A percentile compares a stretch with the other conserved stretches of the same genome.
These are phyloP conservation scores for Aspergillus pseudoterreus DNA, from an alignment of 2,329 filamentous ascomycete species.

Conservation along the genomic window DNA sequence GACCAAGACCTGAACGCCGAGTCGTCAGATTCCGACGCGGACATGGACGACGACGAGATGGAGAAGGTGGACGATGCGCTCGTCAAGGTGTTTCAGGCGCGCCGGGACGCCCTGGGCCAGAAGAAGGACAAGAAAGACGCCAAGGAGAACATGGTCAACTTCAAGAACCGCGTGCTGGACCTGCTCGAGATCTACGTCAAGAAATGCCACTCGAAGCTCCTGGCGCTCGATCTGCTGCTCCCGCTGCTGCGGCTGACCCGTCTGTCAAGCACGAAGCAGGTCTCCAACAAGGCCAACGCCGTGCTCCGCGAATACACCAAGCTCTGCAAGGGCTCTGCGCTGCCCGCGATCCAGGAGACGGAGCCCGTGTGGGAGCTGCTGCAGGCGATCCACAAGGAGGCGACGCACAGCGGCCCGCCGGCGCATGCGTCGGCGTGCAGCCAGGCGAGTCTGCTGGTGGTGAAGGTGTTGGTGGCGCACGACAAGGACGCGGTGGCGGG, in stretches of 20 bases:
- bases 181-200: slow-evolving; percentile 81
- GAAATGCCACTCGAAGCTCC: slow-evolving; percentile 65
- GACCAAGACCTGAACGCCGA: slow-evolving; percentile 55
- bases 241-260: slow-evolving; percentile 74
- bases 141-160: slow-evolving; percentile 83
- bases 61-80: slow-evolving; percentile 80
- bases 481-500: slow-evolving; percentile 52
- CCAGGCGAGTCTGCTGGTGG: slow-evolving; percentile 46
- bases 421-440: slow-evolving; percentile 73
- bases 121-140: slow-evolving; percentile 86
- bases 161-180: slow-evolving; percentile 91
- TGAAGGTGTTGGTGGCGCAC: slow-evolving; percentile 41
- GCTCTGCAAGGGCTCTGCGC: slow-evolving; percentile 51
- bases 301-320: slow-evolving; percentile 71
- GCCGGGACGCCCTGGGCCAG: slow-evolving; percentile 63
- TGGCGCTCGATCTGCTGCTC: slow-evolving; percentile 67
- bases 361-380: slow-evolving; percentile 57
- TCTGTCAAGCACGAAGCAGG: slow-evolving; percentile 70
- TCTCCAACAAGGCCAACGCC: slow-evolving; percentile 69
- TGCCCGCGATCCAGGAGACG: slow-evolving; percentile 39
- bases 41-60: slow-evolving; percentile 98
- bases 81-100: slow-evolving; percentile 77
- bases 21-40: slow-evolving; percentile 60
- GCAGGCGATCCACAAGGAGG: slow-evolving; percentile 64
- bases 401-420: slow-evolving; percentile 54